A percentile compares a stretch with the other conserved stretches of the same genome.
Evolutionary conservation across 2,329 filamentous ascomycete species (phyloP).

Genomic region (Neoascochyta sp.): DNA sequence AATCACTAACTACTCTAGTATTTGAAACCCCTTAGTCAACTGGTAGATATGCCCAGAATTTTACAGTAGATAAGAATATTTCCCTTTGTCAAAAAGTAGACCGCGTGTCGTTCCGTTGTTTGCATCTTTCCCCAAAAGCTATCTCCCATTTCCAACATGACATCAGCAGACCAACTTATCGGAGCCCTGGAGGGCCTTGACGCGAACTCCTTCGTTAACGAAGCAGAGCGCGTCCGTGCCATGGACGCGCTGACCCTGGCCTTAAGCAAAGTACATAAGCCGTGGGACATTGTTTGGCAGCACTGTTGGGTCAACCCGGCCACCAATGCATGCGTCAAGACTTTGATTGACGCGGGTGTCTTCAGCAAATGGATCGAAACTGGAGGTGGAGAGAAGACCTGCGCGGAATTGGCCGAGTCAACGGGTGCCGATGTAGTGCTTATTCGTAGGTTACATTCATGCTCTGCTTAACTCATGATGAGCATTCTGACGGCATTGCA

Average conservation of each 20-base stretch:
- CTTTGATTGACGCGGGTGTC: conserved; percentile 9
- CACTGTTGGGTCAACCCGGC: conserved; percentile 9
- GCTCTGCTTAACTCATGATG: conserved; percentile 5
- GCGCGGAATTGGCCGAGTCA: conserved; percentile 7
- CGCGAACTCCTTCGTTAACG: conserved; percentile 6
- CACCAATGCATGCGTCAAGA: conserved; percentile 10
- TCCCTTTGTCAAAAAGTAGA: conserved; percentile 5
- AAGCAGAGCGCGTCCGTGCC: conserved; percentile 9
- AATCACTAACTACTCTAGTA: conserved; percentile 7
- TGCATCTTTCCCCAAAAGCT: conserved; percentile 3
- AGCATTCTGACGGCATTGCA: conserved; percentile 5
- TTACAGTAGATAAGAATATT: conserved; percentile 5
- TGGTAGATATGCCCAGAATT: conserved; percentile 2
- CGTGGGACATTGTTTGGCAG: conserved; percentile 10
- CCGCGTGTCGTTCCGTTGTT: conserved; percentile 2
- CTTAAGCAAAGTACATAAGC: conserved; percentile 9
- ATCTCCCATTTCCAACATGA: conserved; percentile 6
- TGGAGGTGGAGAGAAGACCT: conserved; percentile 8
- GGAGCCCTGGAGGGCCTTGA: conserved; percentile 7
- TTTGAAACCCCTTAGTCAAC: conserved; percentile 3
- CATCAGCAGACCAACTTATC: conserved; percentile 9
- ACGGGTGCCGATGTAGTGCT: conserved; percentile 8
- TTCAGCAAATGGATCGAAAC: conserved; percentile 9
- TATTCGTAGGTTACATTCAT: conserved; percentile 9
- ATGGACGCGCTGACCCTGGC: conserved; percentile 9